Evolutionary conservation across 805 yeast species (phyloP), one percentile per base, ranked within the genome.

Genomic region (Aciculoconidium aculeatum): DNA sequence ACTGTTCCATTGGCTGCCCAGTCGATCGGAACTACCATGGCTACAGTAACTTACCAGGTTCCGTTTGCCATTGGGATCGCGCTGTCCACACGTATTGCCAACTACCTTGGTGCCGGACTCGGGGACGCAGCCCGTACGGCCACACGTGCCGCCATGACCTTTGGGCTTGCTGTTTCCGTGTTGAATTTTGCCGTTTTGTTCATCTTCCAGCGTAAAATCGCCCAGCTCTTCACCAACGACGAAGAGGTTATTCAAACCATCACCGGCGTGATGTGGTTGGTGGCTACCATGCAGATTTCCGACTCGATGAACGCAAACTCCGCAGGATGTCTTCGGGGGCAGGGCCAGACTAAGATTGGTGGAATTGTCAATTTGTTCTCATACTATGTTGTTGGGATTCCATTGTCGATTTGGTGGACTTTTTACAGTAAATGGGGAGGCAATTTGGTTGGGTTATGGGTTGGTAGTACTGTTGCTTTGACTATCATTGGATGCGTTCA

Each of bases 321-420:
- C 1, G 87, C 85, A 10, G 90, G 90, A 10, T 68, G 84, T 36
- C 59, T 82, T 31, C 67, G 92, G 49, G 90, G 90, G 5, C 88
- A 80, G 56, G 90, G 90, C 10, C 73, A 73, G 51, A 80, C 79
- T 23, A 70, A 67, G 42, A 67, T 77, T 20, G 80, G 81, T 1
- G 80, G 81, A 2, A 65, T 66, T 29, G 66, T 76, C 18, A 75
- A 75, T 35, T 50, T 78, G 38, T 35, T 73, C 18, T 61, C 79
- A 5, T 78, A 77, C 49, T 78, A 79, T 41, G 56, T 72, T 24
- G 51, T 79, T 17, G 85, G 84, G 8, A 55, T 79, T 11, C 87
- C 87, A 4, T 52, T 75, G 44, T 67, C 82, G 5, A 60, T 74
- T 24, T 49, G 65, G 22, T 55, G 77, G 28, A 65, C 80, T 1